A percentile compares a stretch with the other conserved stretches of the same genome.
phyloP scores from a whole-genome alignment of 1,284 basidiomycete genomes.

The Malassezia cuniculi region DNA sequence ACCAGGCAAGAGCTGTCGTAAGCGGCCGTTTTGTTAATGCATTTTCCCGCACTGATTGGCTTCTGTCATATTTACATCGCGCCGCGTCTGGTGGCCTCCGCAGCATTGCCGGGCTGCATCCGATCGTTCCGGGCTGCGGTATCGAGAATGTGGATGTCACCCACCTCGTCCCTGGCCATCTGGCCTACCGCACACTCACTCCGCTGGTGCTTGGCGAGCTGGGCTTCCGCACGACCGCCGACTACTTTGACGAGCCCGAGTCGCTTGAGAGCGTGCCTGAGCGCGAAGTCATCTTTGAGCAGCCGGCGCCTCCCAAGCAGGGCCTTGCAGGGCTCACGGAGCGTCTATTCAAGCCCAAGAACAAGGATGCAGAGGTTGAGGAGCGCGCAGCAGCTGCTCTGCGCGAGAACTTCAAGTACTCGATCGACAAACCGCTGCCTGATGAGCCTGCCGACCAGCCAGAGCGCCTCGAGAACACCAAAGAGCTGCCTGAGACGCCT shows the following conservation, averaged over 20 bases:
- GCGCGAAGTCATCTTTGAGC: constrained; percentile 25
- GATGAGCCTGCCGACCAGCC: no score
- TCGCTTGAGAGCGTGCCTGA: constrained; percentile 38
- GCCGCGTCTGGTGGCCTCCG: constrained; percentile 42
- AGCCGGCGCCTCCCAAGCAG: neutral
- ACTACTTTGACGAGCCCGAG: constrained; percentile 45
- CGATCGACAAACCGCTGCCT: no score
- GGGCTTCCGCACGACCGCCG: constrained; percentile 40
- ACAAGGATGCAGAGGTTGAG: neutral
- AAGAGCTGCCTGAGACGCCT: no score
- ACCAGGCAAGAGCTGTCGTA: constrained; percentile 32
- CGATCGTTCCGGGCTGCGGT: constrained; percentile 35
- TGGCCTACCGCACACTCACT: constrained; percentile 40
- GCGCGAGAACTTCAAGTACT: neutral
- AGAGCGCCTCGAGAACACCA: no score
- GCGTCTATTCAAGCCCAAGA: constrained; percentile 7
- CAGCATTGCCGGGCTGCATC: constrained; percentile 40
- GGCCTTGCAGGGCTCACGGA: neutral
- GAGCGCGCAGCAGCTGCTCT: neutral
- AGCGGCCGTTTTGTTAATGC: constrained; percentile 43
- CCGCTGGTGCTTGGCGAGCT: constrained; percentile 41
- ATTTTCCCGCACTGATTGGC: constrained; percentile 43
- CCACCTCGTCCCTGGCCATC: constrained; percentile 37
- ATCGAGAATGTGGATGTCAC: constrained; percentile 45
- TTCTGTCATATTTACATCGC: constrained; percentile 41